Evolutionary conservation across 768 basidiomycete species (phyloP).

Genomic region (Austroboletus eburneus): DNA sequence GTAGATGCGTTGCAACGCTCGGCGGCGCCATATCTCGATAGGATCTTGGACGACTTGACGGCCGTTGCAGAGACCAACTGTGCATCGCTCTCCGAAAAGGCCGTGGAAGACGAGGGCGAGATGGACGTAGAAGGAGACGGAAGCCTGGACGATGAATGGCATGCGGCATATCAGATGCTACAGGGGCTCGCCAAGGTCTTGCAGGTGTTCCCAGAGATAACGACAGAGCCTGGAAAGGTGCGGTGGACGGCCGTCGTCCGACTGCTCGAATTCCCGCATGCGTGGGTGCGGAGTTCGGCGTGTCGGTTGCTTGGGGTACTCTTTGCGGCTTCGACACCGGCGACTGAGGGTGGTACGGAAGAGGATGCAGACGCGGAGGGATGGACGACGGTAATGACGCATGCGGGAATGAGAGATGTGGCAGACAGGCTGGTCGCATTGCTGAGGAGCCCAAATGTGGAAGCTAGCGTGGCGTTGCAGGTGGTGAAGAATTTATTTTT

Average conservation of each 20-base stretch:
- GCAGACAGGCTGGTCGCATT: constrained; percentile 73
- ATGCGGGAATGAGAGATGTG: constrained; percentile 56
- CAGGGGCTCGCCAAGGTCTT: constrained; percentile 61
- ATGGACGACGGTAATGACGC: constrained; percentile 48
- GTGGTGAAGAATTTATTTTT: constrained; percentile 92
- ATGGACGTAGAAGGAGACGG: constrained; percentile 46
- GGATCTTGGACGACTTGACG: constrained; percentile 56
- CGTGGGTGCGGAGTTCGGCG: constrained; percentile 87
- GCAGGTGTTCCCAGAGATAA: constrained; percentile 49
- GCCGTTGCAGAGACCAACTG: constrained; percentile 17
- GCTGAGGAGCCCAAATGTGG: constrained; percentile 77
- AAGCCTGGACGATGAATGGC: constrained; percentile 68
- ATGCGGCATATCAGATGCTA: constrained; percentile 77
- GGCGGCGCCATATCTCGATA: constrained; percentile 39
- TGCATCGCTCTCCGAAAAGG: not conserved
- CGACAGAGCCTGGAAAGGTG: constrained; percentile 43
- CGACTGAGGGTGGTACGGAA: not conserved
- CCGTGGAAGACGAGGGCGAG: constrained; percentile 32
- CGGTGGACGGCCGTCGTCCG: constrained; percentile 60
- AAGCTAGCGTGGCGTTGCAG: constrained; percentile 70
- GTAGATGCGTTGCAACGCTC: constrained; percentile 61
- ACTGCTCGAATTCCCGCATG: constrained; percentile 84
- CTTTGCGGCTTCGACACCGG: constrained; percentile 50
- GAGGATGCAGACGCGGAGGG: not conserved
- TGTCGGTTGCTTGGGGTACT: constrained; percentile 71